These are phyloP conservation scores for Cladobotryum mycophilum DNA, from an alignment of 2,329 filamentous ascomycete species.

Conservation along the genomic window DNA sequence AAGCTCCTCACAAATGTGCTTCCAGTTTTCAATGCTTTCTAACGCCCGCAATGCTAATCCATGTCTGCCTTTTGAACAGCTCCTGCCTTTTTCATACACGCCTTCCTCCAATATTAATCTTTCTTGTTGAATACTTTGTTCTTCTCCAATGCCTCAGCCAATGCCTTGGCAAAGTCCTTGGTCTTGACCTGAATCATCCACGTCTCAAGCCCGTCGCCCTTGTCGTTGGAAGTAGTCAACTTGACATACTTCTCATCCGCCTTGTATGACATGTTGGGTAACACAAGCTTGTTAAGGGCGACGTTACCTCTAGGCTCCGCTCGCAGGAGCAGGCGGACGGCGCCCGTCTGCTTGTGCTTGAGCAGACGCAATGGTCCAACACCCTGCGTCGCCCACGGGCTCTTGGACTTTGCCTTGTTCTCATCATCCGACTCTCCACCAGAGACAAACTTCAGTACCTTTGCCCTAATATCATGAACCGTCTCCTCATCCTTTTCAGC, in stretches of 20 bases:
- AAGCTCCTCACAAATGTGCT: slow-evolving; percentile 3
- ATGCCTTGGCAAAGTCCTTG: slow-evolving; percentile 46
- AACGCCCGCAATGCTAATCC: slow-evolving; percentile 17
- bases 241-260: slow-evolving; percentile 55
- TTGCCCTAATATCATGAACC: slow-evolving; percentile 64
- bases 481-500: slow-evolving; percentile 67
- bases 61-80: slow-evolving; percentile 3
- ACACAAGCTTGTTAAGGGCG: slow-evolving; percentile 62
- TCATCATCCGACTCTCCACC: slow-evolving; percentile 39
- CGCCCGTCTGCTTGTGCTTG: slow-evolving; percentile 63
- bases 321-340: slow-evolving; percentile 63
- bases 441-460: slow-evolving; percentile 56
- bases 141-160: slow-evolving; percentile 47
- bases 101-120: slow-evolving; percentile 26
- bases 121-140: slow-evolving; percentile 53
- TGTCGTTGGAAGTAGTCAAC: slow-evolving; percentile 50
- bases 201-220: slow-evolving; percentile 55
- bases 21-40: slow-evolving; percentile 11
- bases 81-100: slow-evolving; percentile 5
- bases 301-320: slow-evolving; percentile 70
- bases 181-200: slow-evolving; percentile 70
- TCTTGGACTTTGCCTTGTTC: slow-evolving; percentile 42
- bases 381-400: slow-evolving; percentile 63
- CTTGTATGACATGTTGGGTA: slow-evolving; percentile 58
- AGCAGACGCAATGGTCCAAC: slow-evolving; percentile 66